Base-by-base conservation (phyloP, 2,329 filamentous ascomycete species). In the Colletotrichum neosansevieriae region DNA sequence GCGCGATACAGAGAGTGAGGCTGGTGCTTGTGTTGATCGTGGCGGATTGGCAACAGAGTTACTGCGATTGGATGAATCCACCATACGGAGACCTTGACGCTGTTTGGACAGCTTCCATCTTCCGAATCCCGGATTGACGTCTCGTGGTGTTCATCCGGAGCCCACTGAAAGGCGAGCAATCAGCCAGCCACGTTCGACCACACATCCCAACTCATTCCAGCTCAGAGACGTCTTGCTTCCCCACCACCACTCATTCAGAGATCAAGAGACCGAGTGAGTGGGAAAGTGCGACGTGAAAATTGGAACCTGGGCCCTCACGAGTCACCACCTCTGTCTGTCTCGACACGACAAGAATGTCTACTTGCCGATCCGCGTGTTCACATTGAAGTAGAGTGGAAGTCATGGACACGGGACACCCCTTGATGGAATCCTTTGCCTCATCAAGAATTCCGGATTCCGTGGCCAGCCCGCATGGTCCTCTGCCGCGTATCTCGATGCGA, bases 201-300 rank as follows among this genome's bases (percentile, higher is more conserved):
- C 42, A 59, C 17, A 40, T 49, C 57, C 57, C 57, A 59, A 38
- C 19, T 29, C 57, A 49, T 59, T 57, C 53, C 53, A 57, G 11
- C 19, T 24, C 9, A 57, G 45, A 24, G 45, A 49, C 45, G 29
- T 29, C 29, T n/a, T 1, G 7, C 21, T 36, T 54, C 32, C 19
- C 29, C 29, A 29, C 7, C 24, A 29, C 24, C 29, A 29, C 29
- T 29, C n/a, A n/a, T 38, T 24, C 17, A 36, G 42, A 59, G n/a
- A 47, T 15, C 19, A 42, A 59, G 29, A 47, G 29, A 24, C 24
- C 24, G 24, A 24, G 24, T 24, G 24, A 24, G 24, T 24, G 24
- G 24, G 24, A 24, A 5, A 24, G 24, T 24, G 24, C 11, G 21
- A 54, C 50, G 12, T 19, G n/a, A 21, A 54, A 59, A 59, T 17